These are phyloP conservation scores for Lunularia cruciata DNA, from an alignment of 225 moss, liverwort and hornwort genomes.

Conservation along the genomic window DNA sequence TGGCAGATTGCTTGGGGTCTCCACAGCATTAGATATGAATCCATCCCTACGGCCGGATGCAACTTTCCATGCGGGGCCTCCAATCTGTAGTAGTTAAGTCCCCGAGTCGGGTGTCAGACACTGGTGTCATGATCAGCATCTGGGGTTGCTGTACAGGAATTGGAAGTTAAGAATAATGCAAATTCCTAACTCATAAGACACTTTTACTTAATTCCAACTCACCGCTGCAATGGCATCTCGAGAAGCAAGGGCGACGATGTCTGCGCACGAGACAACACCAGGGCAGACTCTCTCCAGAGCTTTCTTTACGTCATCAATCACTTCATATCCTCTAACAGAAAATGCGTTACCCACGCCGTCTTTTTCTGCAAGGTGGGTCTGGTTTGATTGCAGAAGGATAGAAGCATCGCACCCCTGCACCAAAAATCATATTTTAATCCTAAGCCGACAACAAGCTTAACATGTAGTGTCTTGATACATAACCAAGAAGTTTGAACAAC, in stretches of 20 bases:
- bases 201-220: too few relatives aligned
- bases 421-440: neutral
- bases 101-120: too few relatives aligned
- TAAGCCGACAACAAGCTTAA: too few relatives aligned
- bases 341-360: neutral
- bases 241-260: constrained; percentile 4
- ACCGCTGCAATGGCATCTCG: constrained; percentile 2
- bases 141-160: too few relatives aligned
- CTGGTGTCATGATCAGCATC: too few relatives aligned
- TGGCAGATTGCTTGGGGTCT: neutral
- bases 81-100: neutral
- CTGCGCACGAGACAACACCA: constrained; percentile 18
- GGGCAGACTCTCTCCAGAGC: neutral
- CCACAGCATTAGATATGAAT: neutral
- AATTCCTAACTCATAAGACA: too few relatives aligned
- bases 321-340: neutral
- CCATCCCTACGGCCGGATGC: neutral
- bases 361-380: neutral
- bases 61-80: neutral
- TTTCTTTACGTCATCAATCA: neutral
- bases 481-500: too few relatives aligned
- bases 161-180: too few relatives aligned
- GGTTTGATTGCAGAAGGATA: neutral
- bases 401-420: constrained; percentile 15
- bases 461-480: too few relatives aligned